Base-by-base conservation (phyloP, 2,329 filamentous ascomycete species). In the Colletotrichum gigasporum region DNA sequence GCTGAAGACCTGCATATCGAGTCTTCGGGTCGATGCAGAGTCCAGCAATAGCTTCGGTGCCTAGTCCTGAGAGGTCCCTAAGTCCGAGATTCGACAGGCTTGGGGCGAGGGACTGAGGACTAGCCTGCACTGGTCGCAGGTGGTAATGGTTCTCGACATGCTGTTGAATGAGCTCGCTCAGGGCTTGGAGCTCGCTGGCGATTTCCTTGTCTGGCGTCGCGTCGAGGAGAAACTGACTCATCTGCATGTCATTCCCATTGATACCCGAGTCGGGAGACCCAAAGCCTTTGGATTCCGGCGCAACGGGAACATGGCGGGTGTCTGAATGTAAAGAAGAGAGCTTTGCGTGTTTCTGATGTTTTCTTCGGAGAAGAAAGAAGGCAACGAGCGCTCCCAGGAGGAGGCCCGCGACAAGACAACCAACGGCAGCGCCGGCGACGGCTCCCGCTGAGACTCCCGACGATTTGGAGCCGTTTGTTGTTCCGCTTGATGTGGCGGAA, bases 131-230 rank as follows among this genome's bases (percentile, higher is more conserved):
- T 1, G 70, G 70, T 0, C 72, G 63, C 0, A 67, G 45, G 55
- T 79, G 77, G 51, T 82, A 82, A 51, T 80, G 68, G 53, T 70
- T 75, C 55, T 80, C 74, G 37, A 80, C 75, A 63, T 83, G 80
- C 35, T 78, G 73, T 26, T 75, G 71, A 10, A 82, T 73, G 5
- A 80, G 72, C 5, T 74, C 69, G 1, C 71, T 71, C 3, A 82
- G 58, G 1, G 76, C 71, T 4, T 70, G 66, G 5, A 81, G 62
- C 44, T 79, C 77, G 4, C 63, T 42, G 4, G 66, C 63, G 8
- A 81, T 73, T 2, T 76, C 72, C n/a, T 72, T 69, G 59, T 82
- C 78, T 0, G 79, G 72, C 1, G 69, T 74, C 2, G 75, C 65
- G 12, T 76, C 73, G 10, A 79, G 71, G 6, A 81, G 71, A 42